A percentile compares a stretch with the other conserved stretches of the same genome.
phyloP scores from a whole-genome alignment of 2,329 filamentous ascomycete genomes.

The Penicillium sp. region DNA sequence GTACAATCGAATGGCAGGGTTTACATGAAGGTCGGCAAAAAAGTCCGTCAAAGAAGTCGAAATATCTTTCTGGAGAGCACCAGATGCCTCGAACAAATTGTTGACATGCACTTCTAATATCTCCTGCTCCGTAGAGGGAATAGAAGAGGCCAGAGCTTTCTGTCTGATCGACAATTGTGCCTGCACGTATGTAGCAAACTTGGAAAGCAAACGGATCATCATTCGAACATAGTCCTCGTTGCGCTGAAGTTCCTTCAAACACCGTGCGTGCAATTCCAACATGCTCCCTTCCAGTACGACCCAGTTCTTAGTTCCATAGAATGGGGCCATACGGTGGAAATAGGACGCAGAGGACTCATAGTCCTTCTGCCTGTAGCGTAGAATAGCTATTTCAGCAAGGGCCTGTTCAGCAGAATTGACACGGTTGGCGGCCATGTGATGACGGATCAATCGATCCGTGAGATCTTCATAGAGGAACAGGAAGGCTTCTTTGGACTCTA shows the following conservation, averaged over 20 bases:
- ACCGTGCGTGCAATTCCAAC: slow-evolving; percentile 81
- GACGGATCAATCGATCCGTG: slow-evolving; percentile 80
- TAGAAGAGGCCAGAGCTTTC: slow-evolving; percentile 33
- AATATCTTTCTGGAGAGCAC: slow-evolving; percentile 60
- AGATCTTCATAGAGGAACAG: slow-evolving; percentile 71
- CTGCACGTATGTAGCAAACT: slow-evolving; percentile 38
- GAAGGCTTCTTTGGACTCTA: slow-evolving; percentile 65
- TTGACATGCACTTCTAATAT: slow-evolving; percentile 39
- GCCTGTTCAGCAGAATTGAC: slow-evolving; percentile 74
- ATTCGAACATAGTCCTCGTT: slow-evolving; percentile 79
- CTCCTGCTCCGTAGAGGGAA: slow-evolving; percentile 31
- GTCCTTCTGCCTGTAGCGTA: slow-evolving; percentile 77
- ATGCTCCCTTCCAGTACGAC: slow-evolving; percentile 76
- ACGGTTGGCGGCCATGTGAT: slow-evolving; percentile 79
- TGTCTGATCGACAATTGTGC: slow-evolving; percentile 33
- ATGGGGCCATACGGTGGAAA: slow-evolving; percentile 75
- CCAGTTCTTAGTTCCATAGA: slow-evolving; percentile 80
- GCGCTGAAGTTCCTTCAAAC: slow-evolving; percentile 73
- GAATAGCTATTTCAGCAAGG: slow-evolving; percentile 80
- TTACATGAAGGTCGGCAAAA: slow-evolving; percentile 69
- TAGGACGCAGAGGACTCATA: slow-evolving; percentile 72
- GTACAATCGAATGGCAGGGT: slow-evolving; percentile 69
- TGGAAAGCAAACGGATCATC: slow-evolving; percentile 65
- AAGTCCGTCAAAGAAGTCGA: slow-evolving; percentile 71
- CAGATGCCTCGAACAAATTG: slow-evolving; percentile 51